phyloP scores from a whole-genome alignment of 345 rosid species.

The Abelmoschus esculentus region DNA sequence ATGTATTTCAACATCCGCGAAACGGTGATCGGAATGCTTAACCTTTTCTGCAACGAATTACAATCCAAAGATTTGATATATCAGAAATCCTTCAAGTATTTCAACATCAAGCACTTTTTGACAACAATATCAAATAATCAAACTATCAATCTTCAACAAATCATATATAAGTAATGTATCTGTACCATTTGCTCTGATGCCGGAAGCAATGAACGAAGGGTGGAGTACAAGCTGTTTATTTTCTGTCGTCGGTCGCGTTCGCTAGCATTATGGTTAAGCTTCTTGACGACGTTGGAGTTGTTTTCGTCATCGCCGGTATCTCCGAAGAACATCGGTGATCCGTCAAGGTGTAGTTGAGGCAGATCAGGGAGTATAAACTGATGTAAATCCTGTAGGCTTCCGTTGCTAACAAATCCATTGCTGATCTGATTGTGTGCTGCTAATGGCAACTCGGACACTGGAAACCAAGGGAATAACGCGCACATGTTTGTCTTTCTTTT shows the following conservation, averaged over 20 bases:
- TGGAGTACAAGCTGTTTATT: conserved; percentile 44
- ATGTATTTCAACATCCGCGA: conserved; percentile 39
- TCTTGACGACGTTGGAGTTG: conserved; percentile 29
- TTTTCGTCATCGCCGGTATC: neutral
- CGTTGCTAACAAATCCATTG: neutral
- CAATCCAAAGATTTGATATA: neutral
- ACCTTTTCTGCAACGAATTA: conserved; percentile 27
- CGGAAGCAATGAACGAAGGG: conserved; percentile 62
- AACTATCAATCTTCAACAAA: no score
- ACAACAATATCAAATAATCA: no score
- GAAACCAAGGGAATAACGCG: conserved; percentile 8
- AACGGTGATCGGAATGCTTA: conserved; percentile 48
- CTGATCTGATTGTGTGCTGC: neutral
- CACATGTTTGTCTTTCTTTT: neutral
- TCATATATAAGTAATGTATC: no score
- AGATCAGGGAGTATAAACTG: neutral
- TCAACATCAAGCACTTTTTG: no score
- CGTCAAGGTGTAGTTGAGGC: neutral
- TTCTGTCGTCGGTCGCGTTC: conserved; percentile 60
- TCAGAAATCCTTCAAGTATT: neutral
- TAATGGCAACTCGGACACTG: neutral
- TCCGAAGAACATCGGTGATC: conserved; percentile 13
- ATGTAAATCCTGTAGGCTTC: neutral
- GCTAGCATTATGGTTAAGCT: conserved; percentile 66
- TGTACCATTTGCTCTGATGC: conserved; percentile 37